Evolutionary conservation across 2,329 filamentous ascomycete species (phyloP).

Genomic region (Ophiostoma ulmi): DNA sequence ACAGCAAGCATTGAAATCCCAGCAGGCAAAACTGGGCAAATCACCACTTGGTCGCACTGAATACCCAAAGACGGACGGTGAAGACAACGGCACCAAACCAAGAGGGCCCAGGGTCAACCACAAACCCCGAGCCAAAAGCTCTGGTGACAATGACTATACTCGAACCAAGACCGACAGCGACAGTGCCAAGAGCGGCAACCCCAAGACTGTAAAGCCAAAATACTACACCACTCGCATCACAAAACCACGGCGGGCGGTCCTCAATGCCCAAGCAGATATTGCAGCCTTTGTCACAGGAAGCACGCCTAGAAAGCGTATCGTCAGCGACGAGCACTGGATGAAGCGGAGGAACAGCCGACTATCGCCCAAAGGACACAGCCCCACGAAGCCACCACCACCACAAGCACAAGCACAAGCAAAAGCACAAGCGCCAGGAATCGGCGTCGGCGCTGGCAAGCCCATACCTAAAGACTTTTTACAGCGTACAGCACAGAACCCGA

Average conservation of each 20-base stretch:
- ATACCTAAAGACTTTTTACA: constrained; percentile 57
- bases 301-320: constrained; percentile 82
- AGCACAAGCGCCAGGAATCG: background rate
- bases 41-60: background rate
- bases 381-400: constrained; percentile 25
- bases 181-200: constrained; percentile 23
- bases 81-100: constrained; percentile 30
- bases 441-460: constrained; percentile 33
- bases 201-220: constrained; percentile 12
- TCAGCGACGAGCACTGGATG: constrained; percentile 90
- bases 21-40: constrained; percentile 23
- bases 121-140: background rate
- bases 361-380: constrained; percentile 33
- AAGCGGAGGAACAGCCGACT: constrained; percentile 46
- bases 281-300: constrained; percentile 35
- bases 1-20: constrained; percentile 35
- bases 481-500: constrained; percentile 49
- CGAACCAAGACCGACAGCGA: constrained; percentile 14
- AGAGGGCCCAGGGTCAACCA: background rate
- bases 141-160: constrained; percentile 28
- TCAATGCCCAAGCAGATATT: constrained; percentile 34
- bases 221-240: constrained; percentile 20
- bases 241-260: constrained; percentile 28
- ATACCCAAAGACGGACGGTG: constrained; percentile 27
- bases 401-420: background rate